Conservation (phyloP, 352 stramenopile species). For the Phytophthora podocarpi region DNA sequence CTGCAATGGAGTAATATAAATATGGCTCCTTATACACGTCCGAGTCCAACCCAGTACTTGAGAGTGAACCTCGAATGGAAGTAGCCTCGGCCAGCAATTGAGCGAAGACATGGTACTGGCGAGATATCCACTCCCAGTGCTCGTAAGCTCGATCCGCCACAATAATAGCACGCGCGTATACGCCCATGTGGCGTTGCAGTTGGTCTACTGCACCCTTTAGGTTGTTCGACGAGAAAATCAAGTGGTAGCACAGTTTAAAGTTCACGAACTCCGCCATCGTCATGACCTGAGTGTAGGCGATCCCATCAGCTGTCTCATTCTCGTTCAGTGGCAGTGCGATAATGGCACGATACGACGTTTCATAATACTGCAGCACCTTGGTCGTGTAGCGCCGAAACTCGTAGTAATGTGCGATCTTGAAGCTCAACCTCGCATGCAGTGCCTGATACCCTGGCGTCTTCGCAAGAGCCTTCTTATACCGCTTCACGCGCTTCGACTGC, state of each 20-base stretch:
- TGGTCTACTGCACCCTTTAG: constrained; percentile 87
- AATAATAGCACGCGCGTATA: constrained; percentile 61
- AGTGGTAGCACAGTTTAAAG: constrained; percentile 90
- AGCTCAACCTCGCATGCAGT: constrained; percentile 77
- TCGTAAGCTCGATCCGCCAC: constrained; percentile 69
- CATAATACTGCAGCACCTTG: constrained; percentile 88
- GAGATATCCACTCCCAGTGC: constrained; percentile 86
- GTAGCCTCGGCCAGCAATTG: constrained; percentile 78
- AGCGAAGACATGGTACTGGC: constrained; percentile 89
- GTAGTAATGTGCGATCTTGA: constrained; percentile 91
- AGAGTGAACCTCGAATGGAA: constrained; percentile 66
- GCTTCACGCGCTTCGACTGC: constrained; percentile 88
- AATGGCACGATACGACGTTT: constrained; percentile 75
- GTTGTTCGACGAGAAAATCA: constrained; percentile 87
- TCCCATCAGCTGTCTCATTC: constrained; percentile 41
- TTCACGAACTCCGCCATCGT: constrained; percentile 88
- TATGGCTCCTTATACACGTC: constrained; percentile 89
- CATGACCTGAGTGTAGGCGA: constrained; percentile 71
- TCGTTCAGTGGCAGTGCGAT: constrained; percentile 61
- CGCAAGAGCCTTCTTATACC: constrained; percentile 80
- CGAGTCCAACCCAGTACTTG: constrained; percentile 65
- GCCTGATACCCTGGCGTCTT: constrained; percentile 60
- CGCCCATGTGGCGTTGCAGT: constrained; percentile 78
- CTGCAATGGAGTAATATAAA: constrained; percentile 84
- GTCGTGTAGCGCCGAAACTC: constrained; percentile 87